These are phyloP conservation scores for Priceomyces castillae DNA, from an alignment of 805 yeast genomes.

Conservation along the genomic window DNA sequence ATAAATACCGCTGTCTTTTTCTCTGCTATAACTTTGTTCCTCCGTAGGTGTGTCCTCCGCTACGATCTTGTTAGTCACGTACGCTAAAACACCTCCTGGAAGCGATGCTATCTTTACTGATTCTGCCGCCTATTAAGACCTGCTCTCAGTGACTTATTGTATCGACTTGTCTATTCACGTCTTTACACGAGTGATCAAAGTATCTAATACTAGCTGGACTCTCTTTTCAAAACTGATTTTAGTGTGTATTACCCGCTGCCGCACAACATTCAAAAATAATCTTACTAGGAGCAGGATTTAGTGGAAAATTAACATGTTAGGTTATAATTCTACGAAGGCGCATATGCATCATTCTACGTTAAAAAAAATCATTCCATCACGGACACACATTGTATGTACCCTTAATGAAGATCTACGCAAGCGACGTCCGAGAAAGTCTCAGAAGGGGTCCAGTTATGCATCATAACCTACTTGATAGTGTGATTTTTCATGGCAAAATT, in stretches of 20 bases:
- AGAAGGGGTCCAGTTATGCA: too few species aligned
- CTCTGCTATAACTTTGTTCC: background rate
- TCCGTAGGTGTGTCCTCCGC: background rate
- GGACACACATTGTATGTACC: too few species aligned
- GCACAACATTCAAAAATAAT: slow-evolving; percentile 2
- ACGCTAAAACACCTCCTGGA: background rate
- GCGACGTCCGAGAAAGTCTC: too few species aligned
- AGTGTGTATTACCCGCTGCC: slow-evolving; percentile 3
- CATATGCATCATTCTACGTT: too few species aligned
- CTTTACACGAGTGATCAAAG: background rate
- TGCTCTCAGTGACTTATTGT: background rate
- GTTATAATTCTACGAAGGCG: background rate
- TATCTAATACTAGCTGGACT: background rate
- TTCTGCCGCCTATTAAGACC: background rate
- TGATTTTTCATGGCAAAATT: too few species aligned
- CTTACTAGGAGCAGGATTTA: background rate
- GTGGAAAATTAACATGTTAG: slow-evolving; percentile 1
- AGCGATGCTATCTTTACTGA: background rate
- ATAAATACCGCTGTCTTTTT: background rate
- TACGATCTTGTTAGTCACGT: background rate
- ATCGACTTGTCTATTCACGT: background rate
- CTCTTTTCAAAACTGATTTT: background rate
- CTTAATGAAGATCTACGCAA: too few species aligned
- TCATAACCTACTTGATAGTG: too few species aligned
- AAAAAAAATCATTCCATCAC: too few species aligned